A percentile compares a stretch with the other conserved stretches of the same genome.
phyloP scores from a whole-genome alignment of 2,329 filamentous ascomycete species.

The Pseudogymnoascus sp. region DNA sequence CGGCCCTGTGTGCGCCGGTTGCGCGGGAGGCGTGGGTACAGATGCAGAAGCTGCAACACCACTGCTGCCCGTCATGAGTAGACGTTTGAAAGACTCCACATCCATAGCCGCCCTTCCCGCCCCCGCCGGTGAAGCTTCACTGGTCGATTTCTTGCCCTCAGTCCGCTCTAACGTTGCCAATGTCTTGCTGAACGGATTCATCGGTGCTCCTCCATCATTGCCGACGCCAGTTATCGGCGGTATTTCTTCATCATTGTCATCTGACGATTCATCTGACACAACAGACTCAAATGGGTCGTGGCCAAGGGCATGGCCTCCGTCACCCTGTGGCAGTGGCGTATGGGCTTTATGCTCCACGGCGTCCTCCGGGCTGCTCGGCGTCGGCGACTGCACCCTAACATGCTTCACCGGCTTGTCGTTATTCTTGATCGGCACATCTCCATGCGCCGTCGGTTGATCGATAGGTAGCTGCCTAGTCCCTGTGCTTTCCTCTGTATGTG shows the following conservation, averaged over 20 bases:
- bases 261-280: constrained; percentile 25
- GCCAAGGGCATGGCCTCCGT: constrained; percentile 19
- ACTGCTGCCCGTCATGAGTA: constrained; percentile 65
- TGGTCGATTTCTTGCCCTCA: constrained; percentile 15
- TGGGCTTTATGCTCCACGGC: constrained; percentile 17
- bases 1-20: constrained; percentile 23
- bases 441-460: constrained; percentile 10
- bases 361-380: constrained; percentile 38
- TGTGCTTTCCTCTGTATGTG: background rate
- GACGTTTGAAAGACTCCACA: constrained; percentile 67
- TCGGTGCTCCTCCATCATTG: constrained; percentile 25
- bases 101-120: constrained; percentile 47
- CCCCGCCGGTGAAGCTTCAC: constrained; percentile 12
- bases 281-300: constrained; percentile 26
- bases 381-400: constrained; percentile 58
- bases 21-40: constrained; percentile 22
- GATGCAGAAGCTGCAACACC: constrained; percentile 25
- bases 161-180: constrained; percentile 41
- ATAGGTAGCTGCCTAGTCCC: background rate
- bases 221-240: constrained; percentile 13
- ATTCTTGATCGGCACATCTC: constrained; percentile 18
- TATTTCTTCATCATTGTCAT: constrained; percentile 15
- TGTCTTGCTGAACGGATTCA: constrained; percentile 51
- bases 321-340: constrained; percentile 25
- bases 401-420: constrained; percentile 51